phyloP scores from a whole-genome alignment of 768 basidiomycete genomes.

The Panaeolus papilionaceus region DNA sequence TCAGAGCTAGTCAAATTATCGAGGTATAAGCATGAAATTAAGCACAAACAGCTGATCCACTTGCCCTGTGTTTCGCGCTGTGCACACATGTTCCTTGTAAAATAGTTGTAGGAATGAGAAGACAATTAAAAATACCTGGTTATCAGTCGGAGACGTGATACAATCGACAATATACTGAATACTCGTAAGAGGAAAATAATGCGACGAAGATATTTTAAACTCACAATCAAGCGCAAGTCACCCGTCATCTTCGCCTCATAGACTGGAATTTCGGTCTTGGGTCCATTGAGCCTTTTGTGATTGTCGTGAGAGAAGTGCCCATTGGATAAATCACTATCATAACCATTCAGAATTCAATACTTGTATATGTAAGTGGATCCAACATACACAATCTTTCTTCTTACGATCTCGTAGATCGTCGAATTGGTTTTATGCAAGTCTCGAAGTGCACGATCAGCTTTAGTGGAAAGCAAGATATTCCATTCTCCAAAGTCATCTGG shows the following conservation, averaged over 20 bases:
- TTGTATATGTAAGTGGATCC: background rate
- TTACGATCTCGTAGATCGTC: constrained; percentile 51
- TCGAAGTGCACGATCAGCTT: constrained; percentile 52
- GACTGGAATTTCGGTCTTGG: constrained; percentile 52
- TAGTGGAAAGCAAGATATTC: constrained; percentile 56
- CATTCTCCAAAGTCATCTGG: constrained; percentile 66
- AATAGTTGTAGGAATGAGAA: too few relatives aligned
- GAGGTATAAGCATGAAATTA: background rate
- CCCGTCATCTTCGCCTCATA: constrained; percentile 69
- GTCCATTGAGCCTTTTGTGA: constrained; percentile 58
- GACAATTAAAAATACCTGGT: background rate
- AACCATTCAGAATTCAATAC: background rate
- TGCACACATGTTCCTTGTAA: too few relatives aligned
- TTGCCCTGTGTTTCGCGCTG: constrained; percentile 15
- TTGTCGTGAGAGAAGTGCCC: constrained; percentile 72
- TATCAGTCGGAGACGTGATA: constrained; percentile 35
- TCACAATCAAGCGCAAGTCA: constrained; percentile 53
- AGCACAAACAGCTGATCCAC: background rate
- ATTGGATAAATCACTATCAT: constrained; percentile 62
- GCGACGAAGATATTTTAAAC: constrained; percentile 21
- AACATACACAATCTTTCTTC: constrained; percentile 68
- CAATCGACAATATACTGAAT: constrained; percentile 54
- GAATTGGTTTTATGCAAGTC: constrained; percentile 45
- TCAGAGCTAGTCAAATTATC: constrained; percentile 29
- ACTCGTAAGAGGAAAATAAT: constrained; percentile 13